phyloP scores from a whole-genome alignment of 2,329 filamentous ascomycete genomes.

The Fusarium abutilonis region DNA sequence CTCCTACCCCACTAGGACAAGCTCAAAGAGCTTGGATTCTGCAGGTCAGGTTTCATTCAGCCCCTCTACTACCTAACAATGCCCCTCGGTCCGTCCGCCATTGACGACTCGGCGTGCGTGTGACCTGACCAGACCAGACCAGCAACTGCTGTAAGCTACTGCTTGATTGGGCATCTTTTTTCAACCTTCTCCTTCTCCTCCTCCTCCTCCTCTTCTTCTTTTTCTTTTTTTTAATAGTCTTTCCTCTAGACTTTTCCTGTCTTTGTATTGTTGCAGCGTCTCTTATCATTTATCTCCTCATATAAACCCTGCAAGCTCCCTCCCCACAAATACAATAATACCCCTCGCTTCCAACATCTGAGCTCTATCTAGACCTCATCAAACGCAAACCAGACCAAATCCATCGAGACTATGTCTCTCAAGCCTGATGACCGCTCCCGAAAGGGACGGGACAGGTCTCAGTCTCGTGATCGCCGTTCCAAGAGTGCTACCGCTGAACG shows the following conservation, averaged over 20 bases:
- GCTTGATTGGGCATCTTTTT: slow-evolving; percentile 16
- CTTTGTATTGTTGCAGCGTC: not conserved
- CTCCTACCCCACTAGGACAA: slow-evolving; percentile 14
- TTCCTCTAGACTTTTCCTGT: not conserved
- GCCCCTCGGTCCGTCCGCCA: slow-evolving; percentile 30
- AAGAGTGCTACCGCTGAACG: slow-evolving; percentile 47
- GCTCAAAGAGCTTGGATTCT: slow-evolving; percentile 30
- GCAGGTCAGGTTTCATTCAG: slow-evolving; percentile 43
- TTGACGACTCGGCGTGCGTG: slow-evolving; percentile 19
- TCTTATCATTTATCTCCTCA: not conserved
- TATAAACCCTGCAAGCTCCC: slow-evolving; percentile 11
- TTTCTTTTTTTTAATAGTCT: slow-evolving; percentile 17
- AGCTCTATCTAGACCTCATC: not conserved
- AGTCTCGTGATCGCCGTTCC: slow-evolving; percentile 52
- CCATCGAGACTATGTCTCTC: slow-evolving; percentile 58
- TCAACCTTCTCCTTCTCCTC: slow-evolving; percentile 23
- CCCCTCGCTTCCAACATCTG: slow-evolving; percentile 27
- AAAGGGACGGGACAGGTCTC: slow-evolving; percentile 60
- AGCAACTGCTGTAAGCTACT: not conserved
- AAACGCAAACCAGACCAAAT: slow-evolving; percentile 1
- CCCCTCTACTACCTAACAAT: slow-evolving; percentile 23
- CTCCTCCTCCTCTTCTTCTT: slow-evolving; percentile 20
- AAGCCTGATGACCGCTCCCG: slow-evolving; percentile 57
- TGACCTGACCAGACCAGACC: slow-evolving; percentile 11
- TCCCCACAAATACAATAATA: slow-evolving; percentile 18